Evolutionary conservation across 805 yeast species (phyloP), one percentile per base, ranked within the genome.

Genomic region (Candida khao-thaluensis): DNA sequence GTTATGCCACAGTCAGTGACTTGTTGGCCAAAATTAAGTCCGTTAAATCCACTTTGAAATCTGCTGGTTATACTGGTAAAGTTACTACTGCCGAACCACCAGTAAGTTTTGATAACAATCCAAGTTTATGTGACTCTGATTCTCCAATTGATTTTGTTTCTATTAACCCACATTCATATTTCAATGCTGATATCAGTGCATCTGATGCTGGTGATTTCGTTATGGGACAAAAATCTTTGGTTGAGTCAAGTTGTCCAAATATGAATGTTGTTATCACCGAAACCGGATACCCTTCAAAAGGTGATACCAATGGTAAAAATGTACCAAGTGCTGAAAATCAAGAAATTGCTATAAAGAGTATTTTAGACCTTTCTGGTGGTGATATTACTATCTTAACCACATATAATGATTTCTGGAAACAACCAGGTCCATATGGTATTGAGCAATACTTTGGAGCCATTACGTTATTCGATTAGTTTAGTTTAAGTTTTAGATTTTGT

Each of bases 71-170:
- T 65, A 62, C 69, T 7, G 96, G 96, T 37, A 54, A 64, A 39
- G 72, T 89, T 32, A 82, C 95, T 16, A 89, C 95, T 14, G 78
- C 95, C 41, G 97, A 90, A 60, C 95, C 96, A 39, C 93, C 96
- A n/a, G 83, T 76, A 10, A 63, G 80, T 14, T 89, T 73, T 60
- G 74, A 74, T 55, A 57, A 66, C 36, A 47, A 84, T 57, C 86
- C 95, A 3, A 62, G 60, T 7, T 72, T 90, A 52, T 90, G 97
- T 66, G 44, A 39, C 29, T 72, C 79, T 1, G 60, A 61, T 22
- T 76, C 87, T 5, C 85, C 65, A 10, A 77, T 89, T 50, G 96
- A 88, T 62, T 75, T 84, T 51, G 88, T 87, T 48, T 95, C 95
- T 45, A 76, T 88, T 51, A 89, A 90, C 60, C 79, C 95, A 17